Conservation (phyloP, 2,329 filamentous ascomycete species). For the Paracorniculantispora psalliotae region DNA sequence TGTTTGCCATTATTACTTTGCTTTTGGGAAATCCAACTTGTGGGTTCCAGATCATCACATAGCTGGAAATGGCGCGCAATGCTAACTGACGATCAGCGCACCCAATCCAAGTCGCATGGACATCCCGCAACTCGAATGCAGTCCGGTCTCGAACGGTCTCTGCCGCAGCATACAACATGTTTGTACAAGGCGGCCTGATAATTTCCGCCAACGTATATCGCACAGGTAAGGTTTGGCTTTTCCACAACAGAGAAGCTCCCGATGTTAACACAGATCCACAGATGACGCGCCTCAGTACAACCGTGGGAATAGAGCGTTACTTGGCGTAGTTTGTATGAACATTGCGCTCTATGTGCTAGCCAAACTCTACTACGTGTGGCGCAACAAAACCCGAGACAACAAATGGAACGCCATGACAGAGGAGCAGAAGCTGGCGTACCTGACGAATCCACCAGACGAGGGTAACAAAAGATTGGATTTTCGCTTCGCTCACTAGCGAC, state of each 20-base stretch:
- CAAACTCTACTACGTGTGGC: constrained; percentile 47
- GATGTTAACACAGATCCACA: not conserved
- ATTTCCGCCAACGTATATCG: constrained; percentile 26
- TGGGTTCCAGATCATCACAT: constrained; percentile 12
- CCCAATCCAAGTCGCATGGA: constrained; percentile 52
- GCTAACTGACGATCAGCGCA: constrained; percentile 28
- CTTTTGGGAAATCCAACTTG: constrained; percentile 31
- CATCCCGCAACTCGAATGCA: constrained; percentile 52
- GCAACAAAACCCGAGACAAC: constrained; percentile 40
- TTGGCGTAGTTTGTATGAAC: constrained; percentile 44
- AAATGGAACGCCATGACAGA: constrained; percentile 44
- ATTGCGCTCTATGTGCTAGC: constrained; percentile 43
- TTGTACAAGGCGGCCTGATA: constrained; percentile 29
- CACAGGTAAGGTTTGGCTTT: constrained; percentile 24
- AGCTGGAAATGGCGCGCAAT: not conserved
- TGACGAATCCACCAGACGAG: constrained; percentile 34
- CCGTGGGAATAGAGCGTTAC: constrained; percentile 45
- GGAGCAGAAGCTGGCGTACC: constrained; percentile 31
- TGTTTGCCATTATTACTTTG: constrained; percentile 29
- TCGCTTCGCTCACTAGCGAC: constrained; percentile 31
- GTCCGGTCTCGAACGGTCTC: constrained; percentile 55
- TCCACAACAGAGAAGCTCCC: not conserved
- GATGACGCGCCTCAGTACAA: constrained; percentile 28
- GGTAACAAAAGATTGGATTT: constrained; percentile 43
- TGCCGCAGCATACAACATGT: constrained; percentile 52